phyloP scores from a whole-genome alignment of 768 basidiomycete species.

The Naganishia friedmannii region DNA sequence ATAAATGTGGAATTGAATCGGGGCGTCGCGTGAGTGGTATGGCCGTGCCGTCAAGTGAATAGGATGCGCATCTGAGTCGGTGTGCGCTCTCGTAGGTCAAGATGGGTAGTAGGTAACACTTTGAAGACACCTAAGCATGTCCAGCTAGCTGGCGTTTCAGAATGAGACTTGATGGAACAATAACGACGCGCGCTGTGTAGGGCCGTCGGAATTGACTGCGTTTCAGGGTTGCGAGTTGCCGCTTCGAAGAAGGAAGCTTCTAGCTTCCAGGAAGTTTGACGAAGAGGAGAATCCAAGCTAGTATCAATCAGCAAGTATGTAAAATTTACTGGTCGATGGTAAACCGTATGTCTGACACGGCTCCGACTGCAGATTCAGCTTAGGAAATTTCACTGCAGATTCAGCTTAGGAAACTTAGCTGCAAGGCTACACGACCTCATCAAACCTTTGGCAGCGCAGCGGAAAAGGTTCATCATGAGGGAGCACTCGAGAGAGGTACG shows the following conservation, averaged over 20 bases:
- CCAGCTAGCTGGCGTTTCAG: conserved; percentile 2
- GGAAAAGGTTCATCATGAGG: conserved; percentile 23
- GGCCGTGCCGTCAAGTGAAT: no score
- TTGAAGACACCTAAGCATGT: no score
- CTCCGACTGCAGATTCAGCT: neutral
- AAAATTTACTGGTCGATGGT: no score
- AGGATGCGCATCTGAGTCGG: no score
- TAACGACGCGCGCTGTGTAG: conserved; percentile 18
- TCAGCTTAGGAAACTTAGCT: no score
- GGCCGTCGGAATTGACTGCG: conserved; percentile 3
- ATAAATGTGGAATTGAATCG: conserved; percentile 19
- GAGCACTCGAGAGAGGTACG: conserved; percentile 20
- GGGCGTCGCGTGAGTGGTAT: neutral
- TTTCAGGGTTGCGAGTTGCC: neutral
- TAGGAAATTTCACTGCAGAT: neutral
- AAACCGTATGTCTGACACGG: neutral
- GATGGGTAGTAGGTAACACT: no score
- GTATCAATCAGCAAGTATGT: no score
- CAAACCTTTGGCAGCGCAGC: no score
- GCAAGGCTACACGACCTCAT: no score
- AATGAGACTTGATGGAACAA: neutral
- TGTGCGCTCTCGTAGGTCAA: no score
- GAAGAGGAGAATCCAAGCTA: no score
- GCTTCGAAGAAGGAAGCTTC: neutral
- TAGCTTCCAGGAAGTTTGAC: neutral